Percentiles rank a stretch among this genome's conserved stretches.
These are phyloP conservation scores for Arctium lappa DNA, from an alignment of 129 eudicot genomes.

Conservation along the genomic window DNA sequence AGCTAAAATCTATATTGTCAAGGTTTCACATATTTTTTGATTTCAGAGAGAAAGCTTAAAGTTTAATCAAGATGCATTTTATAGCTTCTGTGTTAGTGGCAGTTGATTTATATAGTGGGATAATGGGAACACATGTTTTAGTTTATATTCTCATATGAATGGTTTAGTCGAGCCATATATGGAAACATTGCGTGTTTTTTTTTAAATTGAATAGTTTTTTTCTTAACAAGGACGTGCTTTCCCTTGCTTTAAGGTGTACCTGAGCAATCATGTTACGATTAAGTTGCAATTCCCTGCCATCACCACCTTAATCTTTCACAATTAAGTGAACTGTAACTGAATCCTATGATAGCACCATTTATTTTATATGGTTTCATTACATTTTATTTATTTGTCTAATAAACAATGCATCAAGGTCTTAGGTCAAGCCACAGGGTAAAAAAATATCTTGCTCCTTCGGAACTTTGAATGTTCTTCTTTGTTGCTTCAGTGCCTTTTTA, in stretches of 20 bases:
- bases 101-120: background rate
- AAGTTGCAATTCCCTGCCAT: slow-evolving; percentile 1
- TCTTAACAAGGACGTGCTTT: background rate
- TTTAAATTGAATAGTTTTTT: no score
- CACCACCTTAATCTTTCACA: slow-evolving; percentile 4
- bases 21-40: background rate
- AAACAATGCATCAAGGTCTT: background rate
- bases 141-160: background rate
- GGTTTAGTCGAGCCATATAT: background rate
- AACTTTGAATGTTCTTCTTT: background rate
- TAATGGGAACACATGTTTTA: background rate
- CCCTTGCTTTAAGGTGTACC: background rate
- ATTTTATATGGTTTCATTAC: background rate
- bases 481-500: background rate
- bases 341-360: background rate
- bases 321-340: background rate
- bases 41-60: background rate
- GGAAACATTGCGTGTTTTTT: background rate
- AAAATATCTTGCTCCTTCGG: background rate
- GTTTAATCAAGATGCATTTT: background rate
- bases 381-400: background rate
- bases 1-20: background rate
- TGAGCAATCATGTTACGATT: background rate
- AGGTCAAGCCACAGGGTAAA: background rate
- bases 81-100: background rate